phyloP scores from a whole-genome alignment of 2,329 filamentous ascomycete genomes.

The Aspergillus pseudoglaucus region DNA sequence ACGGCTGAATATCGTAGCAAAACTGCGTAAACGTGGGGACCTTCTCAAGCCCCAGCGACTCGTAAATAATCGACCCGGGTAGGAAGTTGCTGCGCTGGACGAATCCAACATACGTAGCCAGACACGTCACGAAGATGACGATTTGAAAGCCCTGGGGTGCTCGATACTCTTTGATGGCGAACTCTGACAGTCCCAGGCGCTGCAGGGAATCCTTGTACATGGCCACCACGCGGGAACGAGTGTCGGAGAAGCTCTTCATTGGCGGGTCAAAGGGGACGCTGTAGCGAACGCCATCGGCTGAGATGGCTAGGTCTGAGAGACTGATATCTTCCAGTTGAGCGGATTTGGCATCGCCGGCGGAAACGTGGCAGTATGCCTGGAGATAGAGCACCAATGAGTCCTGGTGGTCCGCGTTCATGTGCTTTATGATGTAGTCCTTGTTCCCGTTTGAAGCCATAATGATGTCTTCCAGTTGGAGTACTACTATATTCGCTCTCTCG shows the following conservation, averaged over 20 bases:
- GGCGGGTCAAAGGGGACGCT: constrained; percentile 63
- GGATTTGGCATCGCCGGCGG: constrained; percentile 48
- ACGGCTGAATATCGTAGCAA: constrained; percentile 54
- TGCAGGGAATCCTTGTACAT: constrained; percentile 60
- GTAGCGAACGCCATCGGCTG: constrained; percentile 41
- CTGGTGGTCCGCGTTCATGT: constrained; percentile 83
- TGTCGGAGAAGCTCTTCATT: constrained; percentile 60
- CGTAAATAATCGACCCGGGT: constrained; percentile 47
- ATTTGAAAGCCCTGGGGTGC: constrained; percentile 48
- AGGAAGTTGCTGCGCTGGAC: constrained; percentile 47
- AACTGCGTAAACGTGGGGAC: constrained; percentile 55
- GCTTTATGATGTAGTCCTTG: constrained; percentile 61
- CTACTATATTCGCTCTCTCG: too few species aligned
- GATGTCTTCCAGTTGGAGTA: too few species aligned
- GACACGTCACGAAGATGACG: constrained; percentile 50
- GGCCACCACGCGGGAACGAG: constrained; percentile 63
- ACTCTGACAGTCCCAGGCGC: constrained; percentile 55
- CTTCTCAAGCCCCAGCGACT: constrained; percentile 40
- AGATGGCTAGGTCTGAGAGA: constrained; percentile 58
- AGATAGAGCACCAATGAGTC: constrained; percentile 70
- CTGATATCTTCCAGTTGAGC: constrained; percentile 61
- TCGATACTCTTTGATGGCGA: constrained; percentile 48
- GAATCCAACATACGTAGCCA: constrained; percentile 50
- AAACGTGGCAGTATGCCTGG: constrained; percentile 60
- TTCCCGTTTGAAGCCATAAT: constrained; percentile 22